These are phyloP conservation scores for Apiospora koreana DNA, from an alignment of 2,329 filamentous ascomycete genomes.

Conservation along the genomic window DNA sequence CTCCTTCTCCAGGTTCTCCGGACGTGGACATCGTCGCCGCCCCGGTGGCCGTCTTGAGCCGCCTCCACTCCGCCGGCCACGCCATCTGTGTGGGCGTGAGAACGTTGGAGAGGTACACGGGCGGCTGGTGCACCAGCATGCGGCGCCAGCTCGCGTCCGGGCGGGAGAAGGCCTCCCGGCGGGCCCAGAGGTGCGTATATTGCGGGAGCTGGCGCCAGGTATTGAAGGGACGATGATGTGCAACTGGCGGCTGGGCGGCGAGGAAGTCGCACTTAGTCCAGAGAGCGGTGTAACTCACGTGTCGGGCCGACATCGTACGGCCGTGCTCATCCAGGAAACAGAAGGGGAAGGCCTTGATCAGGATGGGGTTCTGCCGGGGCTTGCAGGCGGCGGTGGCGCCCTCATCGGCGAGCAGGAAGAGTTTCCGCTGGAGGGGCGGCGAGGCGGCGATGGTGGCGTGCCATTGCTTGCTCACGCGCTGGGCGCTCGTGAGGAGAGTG, in stretches of 20 bases:
- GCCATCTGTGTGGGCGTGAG: background rate
- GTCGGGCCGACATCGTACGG: no score
- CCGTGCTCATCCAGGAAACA: no score
- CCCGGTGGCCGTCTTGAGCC: background rate
- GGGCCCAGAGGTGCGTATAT: background rate
- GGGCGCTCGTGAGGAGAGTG: constrained; percentile 14
- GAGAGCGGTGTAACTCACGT: background rate
- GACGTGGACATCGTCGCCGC: no score
- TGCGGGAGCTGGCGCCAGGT: background rate
- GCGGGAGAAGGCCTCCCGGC: background rate
- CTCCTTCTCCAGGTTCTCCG: no score
- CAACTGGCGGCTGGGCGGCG: background rate
- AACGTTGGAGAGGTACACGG: background rate
- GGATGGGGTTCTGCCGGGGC: constrained; percentile 10
- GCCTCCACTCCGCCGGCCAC: background rate
- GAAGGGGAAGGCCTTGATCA: constrained; percentile 11
- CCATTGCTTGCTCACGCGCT: constrained; percentile 14
- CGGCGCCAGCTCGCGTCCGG: constrained; percentile 8
- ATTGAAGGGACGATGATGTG: no score
- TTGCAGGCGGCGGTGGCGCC: background rate
- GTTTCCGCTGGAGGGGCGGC: constrained; percentile 8
- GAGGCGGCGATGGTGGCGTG: constrained; percentile 10
- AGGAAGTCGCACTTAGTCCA: background rate
- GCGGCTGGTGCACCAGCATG: constrained; percentile 17
- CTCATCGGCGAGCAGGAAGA: constrained; percentile 15